A percentile compares a stretch with the other conserved stretches of the same genome.
Evolutionary conservation across 352 stramenopile species (phyloP).

Genomic region (Phytophthora kernoviae): DNA sequence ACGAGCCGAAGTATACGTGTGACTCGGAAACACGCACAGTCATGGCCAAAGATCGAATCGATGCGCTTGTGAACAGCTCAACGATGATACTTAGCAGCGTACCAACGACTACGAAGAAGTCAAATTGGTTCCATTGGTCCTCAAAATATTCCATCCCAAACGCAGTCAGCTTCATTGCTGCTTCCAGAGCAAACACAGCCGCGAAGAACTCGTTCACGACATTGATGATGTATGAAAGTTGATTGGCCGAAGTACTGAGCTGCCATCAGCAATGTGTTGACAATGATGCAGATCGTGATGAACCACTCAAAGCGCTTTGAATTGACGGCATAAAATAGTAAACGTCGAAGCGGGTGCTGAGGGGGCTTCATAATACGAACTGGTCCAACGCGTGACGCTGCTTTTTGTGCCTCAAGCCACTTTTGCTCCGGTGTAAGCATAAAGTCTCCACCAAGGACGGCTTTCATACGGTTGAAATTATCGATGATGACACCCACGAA

Average conservation of each 20-base stretch:
- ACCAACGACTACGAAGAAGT: conserved; percentile 77
- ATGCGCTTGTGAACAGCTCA: conserved; percentile 45
- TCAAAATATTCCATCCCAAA: conserved; percentile 82
- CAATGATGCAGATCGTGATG: conserved; percentile 86
- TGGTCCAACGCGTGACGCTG: conserved; percentile 60
- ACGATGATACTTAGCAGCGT: conserved; percentile 64
- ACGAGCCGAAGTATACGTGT: conserved; percentile 82
- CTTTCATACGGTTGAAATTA: conserved; percentile 94
- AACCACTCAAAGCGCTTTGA: conserved; percentile 77
- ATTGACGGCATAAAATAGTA: conserved; percentile 72
- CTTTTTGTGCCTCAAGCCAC: conserved; percentile 83
- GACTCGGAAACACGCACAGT: conserved; percentile 91
- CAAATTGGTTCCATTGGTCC: conserved; percentile 88
- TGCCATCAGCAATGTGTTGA: conserved; percentile 87
- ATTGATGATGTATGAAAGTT: conserved; percentile 43
- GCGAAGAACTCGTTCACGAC: conserved; percentile 87
- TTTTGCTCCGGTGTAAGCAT: conserved; percentile 91
- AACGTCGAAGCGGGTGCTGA: conserved; percentile 46
- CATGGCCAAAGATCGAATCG: conserved; percentile 70
- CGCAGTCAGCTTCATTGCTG: conserved; percentile 84
- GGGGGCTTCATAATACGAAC: conserved; percentile 57
- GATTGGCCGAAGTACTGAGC: conserved; percentile 81
- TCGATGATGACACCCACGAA: conserved; percentile 96
- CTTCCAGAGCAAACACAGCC: conserved; percentile 87
- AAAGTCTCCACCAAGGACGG: conserved; percentile 66